Conservation (phyloP, 768 basidiomycete genomes). For the Tulasnella sp. region DNA sequence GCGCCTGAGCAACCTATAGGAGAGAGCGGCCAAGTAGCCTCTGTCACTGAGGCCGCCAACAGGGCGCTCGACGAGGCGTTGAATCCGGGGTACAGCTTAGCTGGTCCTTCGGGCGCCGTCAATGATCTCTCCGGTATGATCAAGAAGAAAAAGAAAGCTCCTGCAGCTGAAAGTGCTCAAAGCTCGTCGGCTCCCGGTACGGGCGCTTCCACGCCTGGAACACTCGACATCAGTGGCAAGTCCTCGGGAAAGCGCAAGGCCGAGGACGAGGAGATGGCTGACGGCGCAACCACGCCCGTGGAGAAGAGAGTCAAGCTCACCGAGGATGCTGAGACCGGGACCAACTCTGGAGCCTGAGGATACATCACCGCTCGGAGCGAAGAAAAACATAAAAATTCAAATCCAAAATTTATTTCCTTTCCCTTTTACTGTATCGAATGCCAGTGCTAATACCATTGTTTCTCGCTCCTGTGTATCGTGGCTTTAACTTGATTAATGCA, state of each 20-base stretch:
- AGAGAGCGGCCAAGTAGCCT: conserved; percentile 27
- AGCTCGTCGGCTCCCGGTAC: conserved; percentile 16
- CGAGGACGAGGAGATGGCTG: conserved; percentile 33
- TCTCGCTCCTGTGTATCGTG: no score
- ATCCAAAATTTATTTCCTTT: neutral
- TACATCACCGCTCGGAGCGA: no score
- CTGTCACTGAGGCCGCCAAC: conserved; percentile 61
- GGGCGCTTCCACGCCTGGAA: conserved; percentile 9
- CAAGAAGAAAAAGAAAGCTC: conserved; percentile 70
- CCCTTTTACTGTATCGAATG: neutral
- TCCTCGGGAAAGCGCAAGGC: conserved; percentile 53
- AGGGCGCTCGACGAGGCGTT: conserved; percentile 62
- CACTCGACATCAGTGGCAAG: conserved; percentile 25
- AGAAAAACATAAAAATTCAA: no score
- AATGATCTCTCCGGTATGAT: conserved; percentile 81
- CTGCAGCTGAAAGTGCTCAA: neutral
- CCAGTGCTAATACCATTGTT: no score
- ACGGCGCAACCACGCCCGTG: neutral
- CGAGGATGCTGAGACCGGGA: neutral
- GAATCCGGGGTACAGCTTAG: conserved; percentile 26
- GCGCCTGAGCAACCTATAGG: conserved; percentile 44
- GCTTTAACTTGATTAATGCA: no score
- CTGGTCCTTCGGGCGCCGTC: conserved; percentile 34
- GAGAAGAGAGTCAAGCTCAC: conserved; percentile 12
- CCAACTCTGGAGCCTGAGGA: neutral